phyloP scores from a whole-genome alignment of 768 basidiomycete species.

The Mycena galopus region DNA sequence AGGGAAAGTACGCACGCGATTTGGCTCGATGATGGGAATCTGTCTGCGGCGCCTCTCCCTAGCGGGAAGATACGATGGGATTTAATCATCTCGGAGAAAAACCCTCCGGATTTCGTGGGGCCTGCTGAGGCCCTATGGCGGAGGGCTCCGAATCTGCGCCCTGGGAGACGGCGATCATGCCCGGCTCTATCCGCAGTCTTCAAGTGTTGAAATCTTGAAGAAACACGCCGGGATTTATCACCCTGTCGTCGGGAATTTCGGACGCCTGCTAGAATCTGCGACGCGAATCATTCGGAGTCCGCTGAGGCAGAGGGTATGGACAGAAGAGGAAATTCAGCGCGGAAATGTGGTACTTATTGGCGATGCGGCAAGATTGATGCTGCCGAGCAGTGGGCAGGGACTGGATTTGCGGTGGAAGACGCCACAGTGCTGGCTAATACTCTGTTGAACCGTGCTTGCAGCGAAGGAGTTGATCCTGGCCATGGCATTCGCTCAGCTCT shows the following conservation, averaged over 20 bases:
- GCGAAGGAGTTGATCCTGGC: background rate
- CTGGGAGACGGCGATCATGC: constrained; percentile 2
- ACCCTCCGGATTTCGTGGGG: background rate
- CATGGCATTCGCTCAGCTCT: background rate
- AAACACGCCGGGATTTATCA: constrained; percentile 6
- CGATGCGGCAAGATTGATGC: constrained; percentile 8
- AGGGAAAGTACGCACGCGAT: constrained; percentile 9
- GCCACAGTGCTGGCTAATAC: constrained; percentile 8
- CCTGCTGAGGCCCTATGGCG: background rate
- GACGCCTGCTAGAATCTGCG: background rate
- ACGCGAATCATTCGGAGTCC: constrained; percentile 8
- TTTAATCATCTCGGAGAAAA: constrained; percentile 7
- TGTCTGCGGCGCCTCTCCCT: constrained; percentile 2
- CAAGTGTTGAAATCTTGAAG: constrained; percentile 7
- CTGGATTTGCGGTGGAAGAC: constrained; percentile 13
- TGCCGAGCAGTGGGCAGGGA: background rate
- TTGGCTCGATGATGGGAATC: constrained; percentile 8
- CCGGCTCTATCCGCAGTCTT: background rate
- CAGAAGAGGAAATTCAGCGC: constrained; percentile 8
- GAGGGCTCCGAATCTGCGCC: background rate
- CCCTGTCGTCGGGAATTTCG: constrained; percentile 9
- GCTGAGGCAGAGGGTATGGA: constrained; percentile 5
- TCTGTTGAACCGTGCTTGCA: background rate
- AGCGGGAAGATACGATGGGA: constrained; percentile 8
- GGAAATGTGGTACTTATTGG: constrained; percentile 3